Base-by-base conservation (phyloP, 305 asterid genomes). In the Fraxinus platypoda region DNA sequence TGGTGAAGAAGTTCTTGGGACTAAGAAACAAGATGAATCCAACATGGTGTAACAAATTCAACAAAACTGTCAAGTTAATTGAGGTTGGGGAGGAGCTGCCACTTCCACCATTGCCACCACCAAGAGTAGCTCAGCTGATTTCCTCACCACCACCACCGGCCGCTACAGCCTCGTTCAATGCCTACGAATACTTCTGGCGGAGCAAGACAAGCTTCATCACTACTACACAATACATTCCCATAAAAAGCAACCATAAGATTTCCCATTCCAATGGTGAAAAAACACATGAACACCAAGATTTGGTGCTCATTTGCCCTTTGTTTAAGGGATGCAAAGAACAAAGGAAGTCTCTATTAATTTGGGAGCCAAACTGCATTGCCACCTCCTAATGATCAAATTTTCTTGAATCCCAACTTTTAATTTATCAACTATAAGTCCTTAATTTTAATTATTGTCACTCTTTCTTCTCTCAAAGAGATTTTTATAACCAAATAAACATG, bases 181-280 rank as follows among this genome's bases (percentile, higher is more conserved):
- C 83, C 15, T 95, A 91, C 72, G 97, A 92, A 81, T 91, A 92
- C 82, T 95, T 93, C 81, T 91, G 98, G 98, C 76, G 93, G 78
- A 90, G 82, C 81, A 89, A 87, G 80, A 84, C 87, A 23, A 64
- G 78, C 75, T 71, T 80, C 68, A 78, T 74, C 74, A 84, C 72
- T 26, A 52, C 66, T n/a, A 13, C 77, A 31, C 37, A 81, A n/a
- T 12, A 66, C 68, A 62, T 74, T 3, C 26, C 73, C 73, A 79
- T 64, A 30, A 74, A 84, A 64, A 38, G 70, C 82, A 83, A 77
- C 71, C 66, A 83, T 74, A 80, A 84, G 70, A 78, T 52, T 74
- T 19, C 17, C 35, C 31, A 28, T 74, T 46, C 9, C 54, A 75
- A 77, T 28, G 73, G 78, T 33, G 74, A 68, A 6, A 84, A 78